Evolutionary conservation across 2,329 filamentous ascomycete genomes (phyloP).

Genomic region (Talaromyces sp.): DNA sequence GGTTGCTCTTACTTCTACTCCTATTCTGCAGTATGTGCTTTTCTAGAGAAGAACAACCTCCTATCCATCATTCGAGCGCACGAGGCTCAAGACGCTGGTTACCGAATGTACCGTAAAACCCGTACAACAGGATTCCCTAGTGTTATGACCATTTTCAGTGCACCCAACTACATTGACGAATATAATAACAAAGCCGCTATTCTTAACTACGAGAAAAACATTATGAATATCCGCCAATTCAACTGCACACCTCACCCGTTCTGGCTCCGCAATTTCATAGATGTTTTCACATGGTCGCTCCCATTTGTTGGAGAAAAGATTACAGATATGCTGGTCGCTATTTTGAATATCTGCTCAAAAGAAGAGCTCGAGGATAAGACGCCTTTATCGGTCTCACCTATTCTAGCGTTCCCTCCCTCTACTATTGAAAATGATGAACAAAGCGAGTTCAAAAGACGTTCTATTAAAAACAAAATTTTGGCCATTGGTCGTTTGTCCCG

Average conservation of each 20-base stretch:
- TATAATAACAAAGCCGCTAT: conserved; percentile 99
- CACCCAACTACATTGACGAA: conserved; percentile 96
- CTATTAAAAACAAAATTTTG: conserved; percentile 99
- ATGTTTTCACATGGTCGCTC: conserved; percentile 99
- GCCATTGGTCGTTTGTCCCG: conserved; percentile 94
- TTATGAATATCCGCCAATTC: conserved; percentile 99
- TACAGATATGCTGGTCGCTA: conserved; percentile 98
- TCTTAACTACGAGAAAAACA: conserved; percentile 98
- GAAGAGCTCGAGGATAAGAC: conserved; percentile 92
- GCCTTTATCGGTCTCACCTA: conserved; percentile 64
- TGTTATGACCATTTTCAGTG: conserved; percentile 99
- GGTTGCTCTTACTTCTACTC: conserved; percentile 99
- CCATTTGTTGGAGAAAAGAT: conserved; percentile 99
- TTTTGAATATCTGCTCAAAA: conserved; percentile 98
- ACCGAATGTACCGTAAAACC: conserved; percentile 99
- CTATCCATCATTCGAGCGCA: conserved; percentile 96
- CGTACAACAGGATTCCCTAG: conserved; percentile 96
- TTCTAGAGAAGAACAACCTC: conserved; percentile 98
- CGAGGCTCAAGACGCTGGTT: conserved; percentile 96
- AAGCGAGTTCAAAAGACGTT: conserved; percentile 87
- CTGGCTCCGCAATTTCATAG: conserved; percentile 99
- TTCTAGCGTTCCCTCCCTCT: conserved; percentile 69
- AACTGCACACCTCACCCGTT: conserved; percentile 99
- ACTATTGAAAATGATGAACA: conserved; percentile 52
- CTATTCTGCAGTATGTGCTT: conserved; percentile 92